Base-by-base conservation (phyloP, 805 yeast genomes). In the Kazachstania bromeliacearum region DNA sequence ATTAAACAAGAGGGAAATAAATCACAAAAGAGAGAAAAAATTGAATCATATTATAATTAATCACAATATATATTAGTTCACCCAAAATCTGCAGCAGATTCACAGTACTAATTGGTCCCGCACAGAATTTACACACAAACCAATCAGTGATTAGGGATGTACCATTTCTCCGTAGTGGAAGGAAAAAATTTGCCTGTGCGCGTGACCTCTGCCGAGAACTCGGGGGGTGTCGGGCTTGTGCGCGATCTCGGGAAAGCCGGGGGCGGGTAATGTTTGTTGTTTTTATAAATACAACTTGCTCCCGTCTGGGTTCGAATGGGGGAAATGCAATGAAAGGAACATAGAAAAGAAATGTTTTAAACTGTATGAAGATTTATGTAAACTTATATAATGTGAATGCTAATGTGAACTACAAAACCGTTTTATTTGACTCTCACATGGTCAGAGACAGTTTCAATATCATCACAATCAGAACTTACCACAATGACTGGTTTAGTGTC, bases 401-500 rank as follows among this genome's bases (percentile, higher is more conserved):
- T 9, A 23, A 33, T 33, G 13, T 33, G n/a, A 12, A 9, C 19
- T 5, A 15, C n/a, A 25, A 28, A 7, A 4, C 10, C 4, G 24
- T 5, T 7, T 16, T 20, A 20, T 33, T 20, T 51, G 3, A 51
- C 53, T 28, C 52, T 41, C 26, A 50, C 44, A 39, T 52, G 55
- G n/a, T 45, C 51, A 16, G 48, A 30, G 5, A 46, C 55, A 17
- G 56, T 48, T 28, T 48, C 51, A 9, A 53, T 36, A n/a, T 47
- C 49, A 5, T 53, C 59, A 31, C 34, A 22, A 24, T 53, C 57
- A 4, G 53, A 44, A 39, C 55, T 47, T 23, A 52, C 46, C 15
- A 31, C 25, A 10, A 36, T 35, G 17, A 33, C 34, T 10, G 39
- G 36, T 23, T 33, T 41, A 4, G 33, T 37, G 14, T 38, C 35